Evolutionary conservation across 768 basidiomycete species (phyloP).

Genomic region (Lactifluus hygrophoroides): DNA sequence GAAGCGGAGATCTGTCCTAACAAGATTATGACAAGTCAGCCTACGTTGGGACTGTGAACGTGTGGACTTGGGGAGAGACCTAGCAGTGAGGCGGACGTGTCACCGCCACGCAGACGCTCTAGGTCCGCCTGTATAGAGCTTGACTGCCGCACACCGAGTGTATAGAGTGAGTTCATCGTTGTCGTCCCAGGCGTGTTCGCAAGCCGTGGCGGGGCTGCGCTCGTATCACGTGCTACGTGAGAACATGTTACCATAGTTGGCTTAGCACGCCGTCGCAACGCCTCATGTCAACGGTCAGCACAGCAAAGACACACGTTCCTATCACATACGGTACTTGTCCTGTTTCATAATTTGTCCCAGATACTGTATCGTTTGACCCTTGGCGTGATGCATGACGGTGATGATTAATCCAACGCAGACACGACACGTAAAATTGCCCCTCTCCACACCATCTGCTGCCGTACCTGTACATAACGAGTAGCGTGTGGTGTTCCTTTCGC

Average conservation of each 20-base stretch:
- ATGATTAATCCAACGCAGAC: slow-evolving; percentile 5
- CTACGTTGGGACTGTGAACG: too few relatives aligned
- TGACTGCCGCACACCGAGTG: slow-evolving; percentile 86
- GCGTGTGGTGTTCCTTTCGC: background rate
- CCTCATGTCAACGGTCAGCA: too few relatives aligned
- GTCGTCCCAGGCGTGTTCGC: background rate
- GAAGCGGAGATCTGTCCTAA: slow-evolving; percentile 98
- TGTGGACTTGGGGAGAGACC: too few relatives aligned
- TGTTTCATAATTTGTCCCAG: too few relatives aligned
- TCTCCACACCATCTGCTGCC: background rate
- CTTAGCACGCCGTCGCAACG: too few relatives aligned
- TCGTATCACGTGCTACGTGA: background rate
- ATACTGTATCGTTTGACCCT: too few relatives aligned
- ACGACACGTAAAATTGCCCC: slow-evolving; percentile 5
- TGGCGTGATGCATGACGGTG: too few relatives aligned
- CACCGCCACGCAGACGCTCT: slow-evolving; percentile 72
- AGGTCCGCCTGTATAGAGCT: slow-evolving; percentile 83
- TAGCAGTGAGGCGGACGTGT: slow-evolving; percentile 70
- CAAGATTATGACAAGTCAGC: slow-evolving; percentile 20
- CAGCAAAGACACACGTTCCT: too few relatives aligned
- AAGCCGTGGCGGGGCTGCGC: too few relatives aligned
- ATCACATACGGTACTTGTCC: too few relatives aligned
- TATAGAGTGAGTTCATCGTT: slow-evolving; percentile 90
- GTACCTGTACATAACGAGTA: background rate
- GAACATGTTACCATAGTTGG: background rate